Evolutionary conservation across 2,329 filamentous ascomycete species (phyloP).

Genomic region (Fragosphaeria purpurea): DNA sequence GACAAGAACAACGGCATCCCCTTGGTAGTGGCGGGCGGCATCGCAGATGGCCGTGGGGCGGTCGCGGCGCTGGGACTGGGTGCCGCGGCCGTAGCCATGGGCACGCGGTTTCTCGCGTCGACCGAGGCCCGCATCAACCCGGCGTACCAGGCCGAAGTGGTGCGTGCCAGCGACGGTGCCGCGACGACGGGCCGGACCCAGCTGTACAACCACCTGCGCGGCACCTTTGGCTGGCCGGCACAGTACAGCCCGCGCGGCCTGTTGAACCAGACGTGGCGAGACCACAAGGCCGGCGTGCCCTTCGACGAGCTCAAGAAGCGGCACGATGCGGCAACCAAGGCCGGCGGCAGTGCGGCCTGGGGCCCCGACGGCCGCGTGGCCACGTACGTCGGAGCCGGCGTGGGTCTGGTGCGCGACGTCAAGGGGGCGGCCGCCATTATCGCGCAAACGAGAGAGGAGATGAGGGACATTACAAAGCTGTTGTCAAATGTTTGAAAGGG

Average conservation of each 20-base stretch:
- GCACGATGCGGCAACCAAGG: constrained; percentile 26
- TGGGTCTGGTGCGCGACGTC: constrained; percentile 11
- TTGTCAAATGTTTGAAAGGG: not conserved
- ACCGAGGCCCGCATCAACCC: constrained; percentile 28
- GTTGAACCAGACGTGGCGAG: constrained; percentile 30
- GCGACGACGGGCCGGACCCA: constrained; percentile 29
- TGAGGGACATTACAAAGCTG: not conserved
- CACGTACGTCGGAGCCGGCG: constrained; percentile 12
- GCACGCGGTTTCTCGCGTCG: constrained; percentile 52
- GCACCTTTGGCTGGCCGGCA: constrained; percentile 32
- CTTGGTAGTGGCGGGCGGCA: constrained; percentile 50
- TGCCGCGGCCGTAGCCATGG: constrained; percentile 46
- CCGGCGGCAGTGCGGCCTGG: constrained; percentile 20
- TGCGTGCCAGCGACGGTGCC: constrained; percentile 30
- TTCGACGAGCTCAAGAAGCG: constrained; percentile 31
- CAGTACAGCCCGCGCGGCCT: constrained; percentile 30
- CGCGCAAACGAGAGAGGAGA: not conserved
- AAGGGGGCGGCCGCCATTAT: constrained; percentile 5
- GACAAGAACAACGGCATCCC: constrained; percentile 18
- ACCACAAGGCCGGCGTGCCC: constrained; percentile 28
- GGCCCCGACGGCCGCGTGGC: constrained; percentile 15
- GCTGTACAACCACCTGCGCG: constrained; percentile 34
- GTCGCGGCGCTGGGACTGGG: constrained; percentile 46
- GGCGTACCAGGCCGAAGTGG: constrained; percentile 32
- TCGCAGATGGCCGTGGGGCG: constrained; percentile 44